These are phyloP conservation scores for Chytridium lagenaria DNA, from an alignment of 371 early-diverging fungal species.

Conservation along the genomic window DNA sequence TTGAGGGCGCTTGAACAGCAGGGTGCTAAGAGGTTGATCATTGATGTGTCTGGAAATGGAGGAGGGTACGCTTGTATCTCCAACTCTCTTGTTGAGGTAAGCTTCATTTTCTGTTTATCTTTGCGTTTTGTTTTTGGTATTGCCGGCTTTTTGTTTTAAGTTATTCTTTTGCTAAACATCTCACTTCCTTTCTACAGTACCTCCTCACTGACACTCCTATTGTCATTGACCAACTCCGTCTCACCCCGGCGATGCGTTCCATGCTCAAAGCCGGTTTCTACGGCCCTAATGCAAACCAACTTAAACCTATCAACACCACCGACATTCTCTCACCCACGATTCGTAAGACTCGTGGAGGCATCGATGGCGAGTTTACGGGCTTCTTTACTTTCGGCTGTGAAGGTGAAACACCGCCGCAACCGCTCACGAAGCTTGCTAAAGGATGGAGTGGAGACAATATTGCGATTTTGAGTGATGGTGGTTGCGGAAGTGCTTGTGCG, in stretches of 20 bases:
- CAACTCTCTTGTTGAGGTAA: neutral
- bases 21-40: slow-evolving; percentile 33
- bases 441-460: neutral
- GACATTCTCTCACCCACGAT: neutral
- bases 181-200: neutral
- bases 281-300: neutral
- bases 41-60: slow-evolving; percentile 33
- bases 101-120: neutral
- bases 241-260: neutral
- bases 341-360: neutral
- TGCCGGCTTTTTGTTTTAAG: neutral
- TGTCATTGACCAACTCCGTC: neutral
- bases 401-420: neutral
- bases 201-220: neutral
- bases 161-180: neutral
- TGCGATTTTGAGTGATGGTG: neutral
- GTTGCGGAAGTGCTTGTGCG: neutral
- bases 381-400: neutral
- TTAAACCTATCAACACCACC: neutral
- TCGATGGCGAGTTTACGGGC: neutral
- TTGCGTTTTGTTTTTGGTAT: too few relatives aligned
- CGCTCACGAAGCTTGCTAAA: neutral
- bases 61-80: slow-evolving; percentile 22
- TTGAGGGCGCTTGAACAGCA: slow-evolving; percentile 10
- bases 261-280: neutral